A percentile compares a stretch with the other conserved stretches of the same genome.
Conservation (phyloP, 108 stramenopile genomes). For the Nitzschia sp. region DNA sequence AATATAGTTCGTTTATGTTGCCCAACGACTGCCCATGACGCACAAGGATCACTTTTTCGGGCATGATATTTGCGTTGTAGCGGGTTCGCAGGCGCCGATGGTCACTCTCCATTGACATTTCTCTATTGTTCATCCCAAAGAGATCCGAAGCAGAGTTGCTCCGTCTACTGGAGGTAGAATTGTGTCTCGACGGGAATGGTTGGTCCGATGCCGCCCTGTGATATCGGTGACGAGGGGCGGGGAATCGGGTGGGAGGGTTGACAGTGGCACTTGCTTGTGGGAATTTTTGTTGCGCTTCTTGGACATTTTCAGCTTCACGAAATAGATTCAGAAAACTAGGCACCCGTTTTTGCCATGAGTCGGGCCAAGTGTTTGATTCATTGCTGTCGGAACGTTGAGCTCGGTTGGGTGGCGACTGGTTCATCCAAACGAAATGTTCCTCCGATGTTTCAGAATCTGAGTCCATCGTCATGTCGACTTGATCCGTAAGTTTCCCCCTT, state of each 20-base stretch:
- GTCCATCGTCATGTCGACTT: not conserved
- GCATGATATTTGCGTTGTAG: conserved; percentile 79
- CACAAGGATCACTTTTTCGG: conserved; percentile 74
- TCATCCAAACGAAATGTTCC: conserved; percentile 28
- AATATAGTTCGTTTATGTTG: conserved; percentile 74
- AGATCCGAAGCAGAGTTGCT: no score
- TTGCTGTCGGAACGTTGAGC: conserved; percentile 1
- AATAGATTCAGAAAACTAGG: conserved; percentile 17
- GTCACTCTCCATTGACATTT: no score
- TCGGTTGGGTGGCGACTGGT: conserved; percentile 14
- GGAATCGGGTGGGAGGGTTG: no score
- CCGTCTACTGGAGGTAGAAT: no score
- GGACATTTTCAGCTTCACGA: not conserved
- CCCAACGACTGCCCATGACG: conserved; percentile 86
- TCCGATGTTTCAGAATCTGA: conserved; percentile 12
- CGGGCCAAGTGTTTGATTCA: conserved; percentile 4
- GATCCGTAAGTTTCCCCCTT: no score
- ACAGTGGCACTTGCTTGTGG: no score
- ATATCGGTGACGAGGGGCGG: no score
- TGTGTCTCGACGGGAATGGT: no score
- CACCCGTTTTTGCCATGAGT: conserved; percentile 5
- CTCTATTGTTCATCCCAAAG: no score
- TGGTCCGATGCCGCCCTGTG: no score
- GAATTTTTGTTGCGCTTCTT: no score
- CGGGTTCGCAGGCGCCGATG: conserved; percentile 37